Evolutionary conservation across 2,329 filamentous ascomycete species (phyloP).

Genomic region (Xylariaceae sp.): DNA sequence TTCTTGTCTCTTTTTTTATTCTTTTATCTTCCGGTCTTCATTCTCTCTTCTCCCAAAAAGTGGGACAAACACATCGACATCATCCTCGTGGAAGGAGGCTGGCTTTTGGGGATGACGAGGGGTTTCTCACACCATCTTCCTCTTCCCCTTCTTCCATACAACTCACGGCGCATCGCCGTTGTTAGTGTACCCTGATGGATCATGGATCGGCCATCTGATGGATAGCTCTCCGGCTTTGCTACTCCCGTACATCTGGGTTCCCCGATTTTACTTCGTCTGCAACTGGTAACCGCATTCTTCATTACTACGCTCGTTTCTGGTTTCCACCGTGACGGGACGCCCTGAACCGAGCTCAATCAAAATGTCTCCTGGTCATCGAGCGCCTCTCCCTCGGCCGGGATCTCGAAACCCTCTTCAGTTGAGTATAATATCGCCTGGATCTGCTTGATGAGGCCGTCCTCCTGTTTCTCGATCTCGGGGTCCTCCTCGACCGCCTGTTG

Average conservation of each 20-base stretch:
- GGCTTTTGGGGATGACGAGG: not conserved
- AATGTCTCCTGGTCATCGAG: slow-evolving; percentile 77
- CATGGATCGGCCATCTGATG: not conserved
- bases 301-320: slow-evolving; percentile 20
- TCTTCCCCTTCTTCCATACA: not conserved
- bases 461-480: slow-evolving; percentile 88
- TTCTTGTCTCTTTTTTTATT: not conserved
- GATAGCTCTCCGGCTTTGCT: not conserved
- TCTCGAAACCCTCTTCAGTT: slow-evolving; percentile 89
- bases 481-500: slow-evolving; percentile 91
- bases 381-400: slow-evolving; percentile 70
- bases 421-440: slow-evolving; percentile 97
- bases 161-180: not conserved
- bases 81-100: not conserved
- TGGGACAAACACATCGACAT: slow-evolving; percentile 1
- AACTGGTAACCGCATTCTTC: slow-evolving; percentile 11
- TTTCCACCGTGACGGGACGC: not conserved
- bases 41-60: not conserved
- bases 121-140: not conserved
- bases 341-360: slow-evolving; percentile 32
- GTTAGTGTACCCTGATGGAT: not conserved
- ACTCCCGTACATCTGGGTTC: slow-evolving; percentile 8
- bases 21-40: not conserved
- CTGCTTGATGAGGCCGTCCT: slow-evolving; percentile 85
- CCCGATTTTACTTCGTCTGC: slow-evolving; percentile 19